Evolutionary conservation across 257 asterid genomes (phyloP).

Genomic region (Gentiana straminea): DNA sequence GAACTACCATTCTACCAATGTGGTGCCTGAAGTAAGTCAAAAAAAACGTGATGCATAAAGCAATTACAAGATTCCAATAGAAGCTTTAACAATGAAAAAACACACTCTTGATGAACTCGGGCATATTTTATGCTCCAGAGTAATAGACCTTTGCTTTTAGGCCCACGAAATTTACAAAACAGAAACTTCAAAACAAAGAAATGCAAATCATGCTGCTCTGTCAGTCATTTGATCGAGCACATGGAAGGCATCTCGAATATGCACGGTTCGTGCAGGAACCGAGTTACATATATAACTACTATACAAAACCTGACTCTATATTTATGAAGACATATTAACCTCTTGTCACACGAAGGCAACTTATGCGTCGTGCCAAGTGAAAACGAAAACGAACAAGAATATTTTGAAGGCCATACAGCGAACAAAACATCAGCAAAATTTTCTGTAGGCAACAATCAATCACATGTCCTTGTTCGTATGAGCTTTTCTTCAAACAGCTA

Average conservation of each 20-base stretch:
- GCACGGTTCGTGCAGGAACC: too few relatives aligned
- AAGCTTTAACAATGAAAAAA: not conserved
- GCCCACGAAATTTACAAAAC: too few relatives aligned
- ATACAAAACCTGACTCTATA: too few relatives aligned
- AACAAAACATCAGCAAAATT: not conserved
- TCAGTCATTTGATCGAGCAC: slow-evolving; percentile 9
- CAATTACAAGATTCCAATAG: too few relatives aligned
- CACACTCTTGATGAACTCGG: slow-evolving; percentile 4
- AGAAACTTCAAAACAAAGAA: slow-evolving; percentile 7
- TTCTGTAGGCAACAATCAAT: not conserved
- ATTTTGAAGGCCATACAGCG: not conserved
- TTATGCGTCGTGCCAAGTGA: not conserved
- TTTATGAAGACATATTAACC: too few relatives aligned
- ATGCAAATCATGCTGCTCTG: slow-evolving; percentile 20
- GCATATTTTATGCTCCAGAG: slow-evolving; percentile 13
- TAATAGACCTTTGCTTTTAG: not conserved
- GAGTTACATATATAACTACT: too few relatives aligned
- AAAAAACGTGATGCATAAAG: too few relatives aligned
- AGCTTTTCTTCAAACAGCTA: slow-evolving; percentile 5
- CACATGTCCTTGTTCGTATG: not conserved
- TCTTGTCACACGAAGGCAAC: too few relatives aligned
- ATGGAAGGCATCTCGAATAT: too few relatives aligned
- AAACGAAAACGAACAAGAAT: not conserved
- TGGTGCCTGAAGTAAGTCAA: too few relatives aligned
- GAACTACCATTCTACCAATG: too few relatives aligned